phyloP scores from a whole-genome alignment of 169 alveolate species.

The Plasmodium chabaudi region DNA sequence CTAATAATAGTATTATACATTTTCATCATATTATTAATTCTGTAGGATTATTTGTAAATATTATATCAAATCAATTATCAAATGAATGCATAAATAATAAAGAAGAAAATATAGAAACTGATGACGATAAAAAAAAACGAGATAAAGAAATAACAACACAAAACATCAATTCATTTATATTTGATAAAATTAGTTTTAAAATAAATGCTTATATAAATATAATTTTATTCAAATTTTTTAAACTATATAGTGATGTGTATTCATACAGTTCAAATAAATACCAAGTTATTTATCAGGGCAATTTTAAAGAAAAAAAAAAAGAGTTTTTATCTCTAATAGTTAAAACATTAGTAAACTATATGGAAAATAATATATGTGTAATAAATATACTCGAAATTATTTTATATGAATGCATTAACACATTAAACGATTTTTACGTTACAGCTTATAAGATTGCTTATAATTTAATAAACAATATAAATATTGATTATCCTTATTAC shows the following conservation, averaged over 20 bases:
- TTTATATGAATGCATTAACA: slow-evolving; percentile 54
- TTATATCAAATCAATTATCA: slow-evolving; percentile 21
- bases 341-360: slow-evolving; percentile 29
- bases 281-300: slow-evolving; percentile 9
- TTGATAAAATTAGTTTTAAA: slow-evolving; percentile 34
- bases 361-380: slow-evolving; percentile 23
- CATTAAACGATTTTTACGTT: slow-evolving; percentile 44
- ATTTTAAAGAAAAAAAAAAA: slow-evolving; percentile 4
- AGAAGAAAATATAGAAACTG: too few relatives aligned
- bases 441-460: slow-evolving; percentile 53
- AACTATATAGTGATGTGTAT: slow-evolving; percentile 47
- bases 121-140: background rate
- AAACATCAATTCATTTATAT: slow-evolving; percentile 1
- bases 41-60: slow-evolving; percentile 45
- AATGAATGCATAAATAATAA: background rate
- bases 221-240: slow-evolving; percentile 47
- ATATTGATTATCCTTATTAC: slow-evolving; percentile 2
- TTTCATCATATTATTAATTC: slow-evolving; percentile 38
- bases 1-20: slow-evolving; percentile 2
- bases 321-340: slow-evolving; percentile 18
- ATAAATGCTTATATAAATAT: slow-evolving; percentile 32
- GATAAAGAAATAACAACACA: background rate
- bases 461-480: slow-evolving; percentile 10
- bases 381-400: slow-evolving; percentile 55
- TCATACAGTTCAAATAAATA: slow-evolving; percentile 26